Conservation (phyloP, 2,329 filamentous ascomycete genomes). For the Talaromyces sp. region DNA sequence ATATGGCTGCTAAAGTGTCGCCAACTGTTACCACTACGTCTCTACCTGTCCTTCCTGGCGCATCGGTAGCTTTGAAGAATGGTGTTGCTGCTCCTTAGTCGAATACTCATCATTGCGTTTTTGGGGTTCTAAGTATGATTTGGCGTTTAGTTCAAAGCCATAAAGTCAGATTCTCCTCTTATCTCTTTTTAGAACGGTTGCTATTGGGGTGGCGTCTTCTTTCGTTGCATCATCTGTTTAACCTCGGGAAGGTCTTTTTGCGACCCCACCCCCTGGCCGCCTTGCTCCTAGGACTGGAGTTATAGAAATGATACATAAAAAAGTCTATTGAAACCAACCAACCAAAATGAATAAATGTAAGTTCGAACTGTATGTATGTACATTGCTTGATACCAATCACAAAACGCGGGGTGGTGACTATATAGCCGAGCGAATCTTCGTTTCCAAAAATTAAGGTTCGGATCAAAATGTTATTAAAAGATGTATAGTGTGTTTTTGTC, state of each 20-base stretch:
- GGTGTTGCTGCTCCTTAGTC: conserved; percentile 1
- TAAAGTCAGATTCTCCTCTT: background rate
- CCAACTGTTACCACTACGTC: conserved; percentile 6
- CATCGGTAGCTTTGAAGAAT: background rate
- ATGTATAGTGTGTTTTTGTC: background rate
- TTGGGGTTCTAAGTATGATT: background rate
- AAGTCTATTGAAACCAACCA: background rate
- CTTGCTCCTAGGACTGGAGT: background rate
- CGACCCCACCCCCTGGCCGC: no score
- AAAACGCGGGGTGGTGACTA: background rate
- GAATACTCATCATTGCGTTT: background rate
- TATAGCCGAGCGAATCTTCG: background rate
- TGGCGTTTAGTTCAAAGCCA: background rate
- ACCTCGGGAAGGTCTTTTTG: background rate
- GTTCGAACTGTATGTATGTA: background rate
- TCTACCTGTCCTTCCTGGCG: conserved; percentile 3
- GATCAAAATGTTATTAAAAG: background rate
- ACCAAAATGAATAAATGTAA: background rate
- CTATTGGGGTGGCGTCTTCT: background rate
- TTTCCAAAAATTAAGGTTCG: background rate
- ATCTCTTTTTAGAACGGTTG: background rate
- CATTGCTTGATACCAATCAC: background rate
- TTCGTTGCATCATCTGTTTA: background rate
- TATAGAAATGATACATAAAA: background rate
- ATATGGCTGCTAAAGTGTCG: conserved; percentile 25